Evolutionary conservation across 1,284 basidiomycete species (phyloP).

Genomic region (Cutaneotrichosporon arboriforme): DNA sequence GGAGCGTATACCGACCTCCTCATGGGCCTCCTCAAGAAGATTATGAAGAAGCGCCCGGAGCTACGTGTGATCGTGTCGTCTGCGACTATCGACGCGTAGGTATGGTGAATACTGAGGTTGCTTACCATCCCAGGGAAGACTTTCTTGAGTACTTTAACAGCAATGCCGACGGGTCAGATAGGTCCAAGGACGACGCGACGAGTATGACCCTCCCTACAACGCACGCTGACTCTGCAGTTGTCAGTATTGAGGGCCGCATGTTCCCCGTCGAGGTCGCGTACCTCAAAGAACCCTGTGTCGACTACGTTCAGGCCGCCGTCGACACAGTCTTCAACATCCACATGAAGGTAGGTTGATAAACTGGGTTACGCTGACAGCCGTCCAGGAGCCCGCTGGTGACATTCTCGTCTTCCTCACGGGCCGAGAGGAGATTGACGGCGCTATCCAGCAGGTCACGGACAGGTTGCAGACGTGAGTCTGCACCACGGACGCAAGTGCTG

Average conservation of each 20-base stretch:
- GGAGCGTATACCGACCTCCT: slow-evolving; percentile 91
- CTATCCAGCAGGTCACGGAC: slow-evolving; percentile 74
- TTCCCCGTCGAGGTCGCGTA: slow-evolving; percentile 83
- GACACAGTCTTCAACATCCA: slow-evolving; percentile 84
- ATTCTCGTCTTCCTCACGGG: slow-evolving; percentile 91
- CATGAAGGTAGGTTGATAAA: slow-evolving; percentile 56
- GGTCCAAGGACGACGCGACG: slow-evolving; percentile 45
- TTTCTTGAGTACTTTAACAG: slow-evolving; percentile 83
- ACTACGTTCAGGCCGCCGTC: slow-evolving; percentile 79
- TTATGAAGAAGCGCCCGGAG: slow-evolving; percentile 79
- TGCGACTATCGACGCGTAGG: slow-evolving; percentile 79
- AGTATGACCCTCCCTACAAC: too few species aligned
- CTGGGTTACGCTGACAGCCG: slow-evolving; percentile 33
- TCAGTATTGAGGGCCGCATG: slow-evolving; percentile 88
- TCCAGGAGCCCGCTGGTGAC: slow-evolving; percentile 67
- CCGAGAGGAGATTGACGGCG: slow-evolving; percentile 92
- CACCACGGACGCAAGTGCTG: slow-evolving; percentile 17
- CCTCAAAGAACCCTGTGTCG: slow-evolving; percentile 63
- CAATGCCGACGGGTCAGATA: slow-evolving; percentile 45
- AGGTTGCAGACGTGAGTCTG: slow-evolving; percentile 63
- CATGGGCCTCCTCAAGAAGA: slow-evolving; percentile 90
- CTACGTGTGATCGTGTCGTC: slow-evolving; percentile 88
- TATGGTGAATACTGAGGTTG: slow-evolving; percentile 19
- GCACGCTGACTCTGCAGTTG: slow-evolving; percentile 56
- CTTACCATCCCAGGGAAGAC: slow-evolving; percentile 49